Base-by-base conservation (phyloP, 768 basidiomycete species). In the Erythrobasidium yunnanense region DNA sequence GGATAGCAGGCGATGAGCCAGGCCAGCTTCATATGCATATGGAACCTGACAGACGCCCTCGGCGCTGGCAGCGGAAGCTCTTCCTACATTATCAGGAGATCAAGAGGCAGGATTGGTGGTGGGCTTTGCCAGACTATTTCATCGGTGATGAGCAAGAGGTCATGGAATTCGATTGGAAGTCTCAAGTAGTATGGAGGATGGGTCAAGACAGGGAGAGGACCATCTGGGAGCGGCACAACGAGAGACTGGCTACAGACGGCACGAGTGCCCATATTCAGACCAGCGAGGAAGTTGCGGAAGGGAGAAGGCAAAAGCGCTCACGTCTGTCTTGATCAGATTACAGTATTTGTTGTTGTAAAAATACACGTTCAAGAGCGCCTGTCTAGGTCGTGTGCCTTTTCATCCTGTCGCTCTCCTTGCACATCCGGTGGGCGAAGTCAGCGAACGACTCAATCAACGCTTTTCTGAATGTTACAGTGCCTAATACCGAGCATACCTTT, bases 91-190 rank as follows among this genome's bases (percentile, higher is more conserved):
- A 58, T 58, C 56, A 58, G 35, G 56, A 58, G 35, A 15, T 58
- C 34, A 58, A 58, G 45, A n/a, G 56, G 3, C 56, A 58, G 27
- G 35, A 13, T 35, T 58, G 56, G 56, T 58, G 56, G 56, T 58
- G 56, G 56, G n/a, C 34, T 22, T 20, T 58, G 25, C 56, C 56
- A 6, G 34, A 34, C n/a, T 58, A 42, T 27, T 58, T 58, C 25
- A 27, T 58, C n/a, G 56, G 56, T 6, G 56, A 58, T 46, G 17
- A 58, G 18, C 38, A 30, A 35, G 56, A 58, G 45, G 56, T 58
- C 13, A 58, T 58, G 56, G 56, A 58, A 46, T 58, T 58, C 29
- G 56, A 58, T 25, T 58, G 56, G 56, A 58, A 58, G 56, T 30
- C 25, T 46, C 56, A 58, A 20, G 22, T 23, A 23, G 47, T 58